Conservation (phyloP, 495 filamentous ascomycete genomes). For the Penicillium diatomitis region DNA sequence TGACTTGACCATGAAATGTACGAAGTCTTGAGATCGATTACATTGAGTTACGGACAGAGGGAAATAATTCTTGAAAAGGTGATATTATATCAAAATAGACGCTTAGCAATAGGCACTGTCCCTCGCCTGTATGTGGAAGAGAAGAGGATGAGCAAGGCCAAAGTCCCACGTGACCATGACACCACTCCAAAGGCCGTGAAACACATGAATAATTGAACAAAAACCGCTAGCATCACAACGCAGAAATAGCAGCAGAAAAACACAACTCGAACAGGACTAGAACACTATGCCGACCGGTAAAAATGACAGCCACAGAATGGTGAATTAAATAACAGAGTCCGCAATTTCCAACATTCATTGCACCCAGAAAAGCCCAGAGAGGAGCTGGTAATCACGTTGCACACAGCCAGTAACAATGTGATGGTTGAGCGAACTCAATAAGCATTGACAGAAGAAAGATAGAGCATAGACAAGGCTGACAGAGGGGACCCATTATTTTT, state of each 20-base stretch:
- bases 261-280: conserved; percentile 9
- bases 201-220: conserved; percentile 4
- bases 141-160: no score
- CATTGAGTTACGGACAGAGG: background rate
- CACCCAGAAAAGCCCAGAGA: conserved; percentile 1
- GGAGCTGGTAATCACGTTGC: background rate
- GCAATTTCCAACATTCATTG: conserved; percentile 2
- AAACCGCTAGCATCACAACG: conserved; percentile 15
- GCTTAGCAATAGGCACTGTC: conserved; percentile 9
- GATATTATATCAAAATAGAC: conserved; percentile 12
- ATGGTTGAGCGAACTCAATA: conserved; percentile 7
- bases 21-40: background rate
- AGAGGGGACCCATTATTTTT: conserved; percentile 20
- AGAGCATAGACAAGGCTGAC: conserved; percentile 19
- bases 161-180: no score
- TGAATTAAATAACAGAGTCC: conserved; percentile 7
- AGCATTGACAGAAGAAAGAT: conserved; percentile 17
- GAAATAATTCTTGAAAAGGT: conserved; percentile 9
- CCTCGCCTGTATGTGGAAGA: conserved; percentile 1
- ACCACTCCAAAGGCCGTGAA: background rate
- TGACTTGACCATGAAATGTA: no score
- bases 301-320: background rate
- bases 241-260: conserved; percentile 8
- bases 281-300: conserved; percentile 17
- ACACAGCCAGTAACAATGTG: conserved; percentile 2